phyloP scores from a whole-genome alignment of 306 rosid species.

The Malus fusca region DNA sequence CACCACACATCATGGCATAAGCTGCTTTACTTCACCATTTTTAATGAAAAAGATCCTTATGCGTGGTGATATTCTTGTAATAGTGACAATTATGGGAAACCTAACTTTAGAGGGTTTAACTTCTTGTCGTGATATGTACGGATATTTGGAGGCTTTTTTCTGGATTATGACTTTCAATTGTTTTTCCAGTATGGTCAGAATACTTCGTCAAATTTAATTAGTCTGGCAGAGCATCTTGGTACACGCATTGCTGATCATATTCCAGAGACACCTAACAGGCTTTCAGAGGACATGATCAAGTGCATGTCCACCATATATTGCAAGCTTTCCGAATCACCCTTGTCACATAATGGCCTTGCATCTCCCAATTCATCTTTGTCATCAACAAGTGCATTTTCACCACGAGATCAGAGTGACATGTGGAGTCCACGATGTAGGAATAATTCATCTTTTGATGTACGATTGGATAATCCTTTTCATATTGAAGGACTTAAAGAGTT shows the following conservation, averaged over 20 bases:
- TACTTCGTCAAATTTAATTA: slow-evolving; percentile 56
- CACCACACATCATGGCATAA: not conserved
- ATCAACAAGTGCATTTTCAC: slow-evolving; percentile 64
- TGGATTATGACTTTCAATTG: slow-evolving; percentile 21
- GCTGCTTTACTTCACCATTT: not conserved
- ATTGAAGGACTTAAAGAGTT: slow-evolving; percentile 89
- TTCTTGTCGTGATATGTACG: not conserved
- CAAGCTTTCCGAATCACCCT: slow-evolving; percentile 82
- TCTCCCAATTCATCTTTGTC: slow-evolving; percentile 86
- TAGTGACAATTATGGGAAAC: not conserved
- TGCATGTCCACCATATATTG: slow-evolving; percentile 85
- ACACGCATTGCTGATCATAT: slow-evolving; percentile 76
- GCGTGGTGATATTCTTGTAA: not conserved
- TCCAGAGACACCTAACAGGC: slow-evolving; percentile 60
- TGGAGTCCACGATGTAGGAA: slow-evolving; percentile 82
- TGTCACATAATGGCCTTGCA: slow-evolving; percentile 55
- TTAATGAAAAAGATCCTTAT: not conserved
- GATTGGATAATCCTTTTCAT: slow-evolving; percentile 79
- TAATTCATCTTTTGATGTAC: slow-evolving; percentile 62
- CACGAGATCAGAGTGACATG: slow-evolving; percentile 60
- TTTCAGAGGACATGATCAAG: slow-evolving; percentile 92
- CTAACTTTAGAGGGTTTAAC: not conserved
- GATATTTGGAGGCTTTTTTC: slow-evolving; percentile 7
- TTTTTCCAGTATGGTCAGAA: slow-evolving; percentile 58
- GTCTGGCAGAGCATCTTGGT: slow-evolving; percentile 97